Base-by-base conservation (phyloP, 345 rosid species). In the Anastatica hierochuntica region DNA sequence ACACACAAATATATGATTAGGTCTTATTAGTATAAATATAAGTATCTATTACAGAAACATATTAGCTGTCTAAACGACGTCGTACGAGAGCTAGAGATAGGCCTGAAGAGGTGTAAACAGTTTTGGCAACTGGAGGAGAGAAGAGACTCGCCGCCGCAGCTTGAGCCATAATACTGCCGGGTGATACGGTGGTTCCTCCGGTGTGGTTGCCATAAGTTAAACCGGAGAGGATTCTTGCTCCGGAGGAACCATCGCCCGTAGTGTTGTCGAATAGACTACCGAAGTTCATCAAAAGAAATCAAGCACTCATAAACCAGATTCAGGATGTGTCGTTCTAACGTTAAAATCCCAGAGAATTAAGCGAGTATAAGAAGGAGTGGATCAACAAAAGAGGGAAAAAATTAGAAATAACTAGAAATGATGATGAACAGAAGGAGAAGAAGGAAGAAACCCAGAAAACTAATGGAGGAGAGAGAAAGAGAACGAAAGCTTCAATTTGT, bases 71-170 rank as follows among this genome's bases (percentile, higher is more conserved):
- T 27, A 34, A 4, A 48, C 48, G 69, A 10, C 42, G 44, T 41
- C 68, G 37, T 71, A 75, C 77, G 37, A 71, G 33, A 40, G 70
- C 71, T 14, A 82, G 65, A 65, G 78, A 79, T 10, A 82, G 74
- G 18, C 76, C 63, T 4, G 75, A 63, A 40, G 79, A 63, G 36
- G 55, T 6, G 31, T 49, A 45, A 47, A 58, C 62, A 27, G 78
- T 46, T 61, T 73, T 73, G 5, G 76, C 43, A n/a, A 69, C 5
- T 55, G 73, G 50, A 31, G 62, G 58, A 50, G 73, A 26, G 70
- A 69, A 35, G 16, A 72, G 67, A 7, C 20, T 51, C 9, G 44
- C 34, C 2, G 49, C 41, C 31, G 80, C 53, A 16, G 46, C 49
- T 71, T 67, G 72, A 49, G 70, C 53, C 64, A 63, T 56, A 58